These are phyloP conservation scores for Chaetomiaceae sp. DNA, from an alignment of 2,329 filamentous ascomycete genomes.

Conservation along the genomic window DNA sequence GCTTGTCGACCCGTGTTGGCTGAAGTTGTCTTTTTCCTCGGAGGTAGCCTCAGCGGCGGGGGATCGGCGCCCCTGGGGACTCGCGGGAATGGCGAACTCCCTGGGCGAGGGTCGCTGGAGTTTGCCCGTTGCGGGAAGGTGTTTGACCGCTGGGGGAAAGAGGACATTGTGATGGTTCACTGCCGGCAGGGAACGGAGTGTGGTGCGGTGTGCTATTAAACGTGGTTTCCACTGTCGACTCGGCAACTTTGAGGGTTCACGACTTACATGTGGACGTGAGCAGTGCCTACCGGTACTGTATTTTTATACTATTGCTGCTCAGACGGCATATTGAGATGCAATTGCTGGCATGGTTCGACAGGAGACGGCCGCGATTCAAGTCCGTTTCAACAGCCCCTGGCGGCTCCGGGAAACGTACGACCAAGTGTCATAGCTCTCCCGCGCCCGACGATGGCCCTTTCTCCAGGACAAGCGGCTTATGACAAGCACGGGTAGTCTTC, in stretches of 20 bases:
- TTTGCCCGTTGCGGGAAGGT: slow-evolving; percentile 11
- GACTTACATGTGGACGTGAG: no score
- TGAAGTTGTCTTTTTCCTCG: background rate
- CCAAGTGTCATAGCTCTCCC: background rate
- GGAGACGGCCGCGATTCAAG: slow-evolving; percentile 9
- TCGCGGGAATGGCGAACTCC: slow-evolving; percentile 18
- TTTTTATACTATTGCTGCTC: background rate
- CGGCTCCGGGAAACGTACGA: slow-evolving; percentile 18
- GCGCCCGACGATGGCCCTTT: background rate
- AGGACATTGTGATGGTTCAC: slow-evolving; percentile 11
- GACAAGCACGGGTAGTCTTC: background rate
- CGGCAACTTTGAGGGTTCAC: no score
- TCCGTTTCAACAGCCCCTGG: slow-evolving; percentile 16
- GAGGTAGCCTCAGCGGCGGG: background rate
- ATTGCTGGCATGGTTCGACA: background rate
- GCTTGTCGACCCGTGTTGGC: background rate
- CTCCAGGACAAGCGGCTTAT: background rate
- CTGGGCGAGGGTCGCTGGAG: slow-evolving; percentile 21
- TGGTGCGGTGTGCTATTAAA: background rate
- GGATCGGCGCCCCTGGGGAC: slow-evolving; percentile 8
- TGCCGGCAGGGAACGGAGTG: background rate
- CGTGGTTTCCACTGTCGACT: background rate
- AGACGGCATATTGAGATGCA: background rate
- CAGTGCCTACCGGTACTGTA: no score
- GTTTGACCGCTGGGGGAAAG: slow-evolving; percentile 2